A percentile compares a stretch with the other conserved stretches of the same genome.
Conservation (phyloP, 2,329 filamentous ascomycete species). For the Leptographium lundbergii region DNA sequence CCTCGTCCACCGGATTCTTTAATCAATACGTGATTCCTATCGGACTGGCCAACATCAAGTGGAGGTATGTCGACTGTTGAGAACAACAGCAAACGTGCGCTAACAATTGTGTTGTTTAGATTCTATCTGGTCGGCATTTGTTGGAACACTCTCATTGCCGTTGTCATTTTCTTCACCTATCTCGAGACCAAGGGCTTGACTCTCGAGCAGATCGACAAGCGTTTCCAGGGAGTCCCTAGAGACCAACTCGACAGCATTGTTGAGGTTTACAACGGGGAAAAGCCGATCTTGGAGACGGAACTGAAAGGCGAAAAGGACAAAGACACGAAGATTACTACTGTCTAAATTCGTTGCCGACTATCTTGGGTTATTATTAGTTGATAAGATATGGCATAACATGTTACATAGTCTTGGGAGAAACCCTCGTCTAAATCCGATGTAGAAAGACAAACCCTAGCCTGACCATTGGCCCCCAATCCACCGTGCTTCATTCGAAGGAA, state of each 20-base stretch:
- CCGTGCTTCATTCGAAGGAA: no score
- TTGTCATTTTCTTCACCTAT: constrained; percentile 2
- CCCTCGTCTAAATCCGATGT: no score
- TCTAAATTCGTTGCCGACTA: no score
- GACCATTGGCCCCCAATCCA: no score
- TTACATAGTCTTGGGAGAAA: no score
- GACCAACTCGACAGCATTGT: not conserved
- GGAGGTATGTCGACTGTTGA: not conserved
- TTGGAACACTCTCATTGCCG: constrained; percentile 1
- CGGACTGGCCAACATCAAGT: constrained; percentile 2
- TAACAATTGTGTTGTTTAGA: not conserved
- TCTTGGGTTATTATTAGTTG: no score
- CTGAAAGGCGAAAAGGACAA: not conserved
- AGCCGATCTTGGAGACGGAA: not conserved
- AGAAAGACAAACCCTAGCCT: no score
- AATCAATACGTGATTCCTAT: constrained; percentile 5
- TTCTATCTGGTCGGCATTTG: constrained; percentile 5
- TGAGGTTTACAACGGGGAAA: constrained; percentile 1
- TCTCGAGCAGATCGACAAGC: constrained; percentile 4
- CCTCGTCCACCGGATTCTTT: constrained; percentile 1
- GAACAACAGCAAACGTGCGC: no score
- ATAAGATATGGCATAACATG: no score
- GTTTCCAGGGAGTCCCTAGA: constrained; percentile 2
- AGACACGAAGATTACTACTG: no score
- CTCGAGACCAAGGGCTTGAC: constrained; percentile 4